Evolutionary conservation across 345 rosid species (phyloP), one percentile per base, ranked within the genome.

Genomic region (Ceriops decandra): DNA sequence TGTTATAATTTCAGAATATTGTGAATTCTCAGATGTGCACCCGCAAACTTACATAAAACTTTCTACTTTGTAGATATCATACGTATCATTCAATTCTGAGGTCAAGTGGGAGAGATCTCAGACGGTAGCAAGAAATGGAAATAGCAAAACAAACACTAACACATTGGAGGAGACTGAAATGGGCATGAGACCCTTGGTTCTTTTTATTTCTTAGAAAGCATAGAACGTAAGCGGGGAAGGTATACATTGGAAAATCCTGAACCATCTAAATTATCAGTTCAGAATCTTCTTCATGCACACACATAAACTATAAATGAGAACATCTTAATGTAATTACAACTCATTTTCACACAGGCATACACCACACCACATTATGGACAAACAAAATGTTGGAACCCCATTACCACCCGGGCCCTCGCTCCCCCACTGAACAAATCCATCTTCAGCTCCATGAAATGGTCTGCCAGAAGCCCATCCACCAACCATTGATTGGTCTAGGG

Each of bases 361-460:
- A 30, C 22, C 64, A 64, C 59, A 64, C 64, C 51, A 72, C 27
- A 7, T 46, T 33, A 59, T 49, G 58, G 49, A 64, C 47, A 57
- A 31, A 56, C 31, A n/a, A 64, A 49, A 59, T 32, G 19, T 19
- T 30, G 20, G 57, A 19, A 58, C 66, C 62, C 33, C 56, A 49
- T 19, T 5, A n/a, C 63, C 27, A 42, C 4, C 10, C 6, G 24
- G 7, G 11, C 59, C 24, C 30, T 26, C 56, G 28, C 30, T 27
- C 59, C 21, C 20, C 57, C 60, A 19, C 52, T 5, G 16, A 32
- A 28, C 59, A 62, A 62, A 36, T 26, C 62, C 53, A 31, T 66
- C 62, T 22, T 31, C 42, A 60, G 31, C 77, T 53, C 51, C 24
- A 1, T 17, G 47, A 62, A 31, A 33, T 30, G 28, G 20, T 57